A percentile compares a stretch with the other conserved stretches of the same genome.
These are phyloP conservation scores for Backusella circina DNA, from an alignment of 192 early-diverging fungal species.

Conservation along the genomic window DNA sequence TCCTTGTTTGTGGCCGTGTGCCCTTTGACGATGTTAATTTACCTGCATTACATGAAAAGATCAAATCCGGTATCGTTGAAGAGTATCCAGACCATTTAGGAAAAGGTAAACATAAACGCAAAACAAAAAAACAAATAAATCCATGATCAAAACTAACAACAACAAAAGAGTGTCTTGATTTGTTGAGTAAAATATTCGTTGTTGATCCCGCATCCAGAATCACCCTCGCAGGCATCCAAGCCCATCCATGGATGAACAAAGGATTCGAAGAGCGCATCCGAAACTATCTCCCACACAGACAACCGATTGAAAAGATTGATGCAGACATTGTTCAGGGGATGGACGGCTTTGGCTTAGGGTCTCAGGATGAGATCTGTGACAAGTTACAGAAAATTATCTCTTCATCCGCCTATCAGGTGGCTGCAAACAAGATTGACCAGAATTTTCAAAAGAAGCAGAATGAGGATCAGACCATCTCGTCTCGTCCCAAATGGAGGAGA, in stretches of 20 bases:
- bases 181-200: constrained; percentile 69
- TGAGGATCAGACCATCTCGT: background rate
- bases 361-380: constrained; percentile 48
- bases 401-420: constrained; percentile 44
- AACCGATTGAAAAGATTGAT: constrained; percentile 56
- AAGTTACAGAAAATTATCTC: constrained; percentile 48
- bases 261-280: constrained; percentile 58
- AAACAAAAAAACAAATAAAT: constrained; percentile 23
- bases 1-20: constrained; percentile 79
- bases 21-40: constrained; percentile 86
- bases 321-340: constrained; percentile 62
- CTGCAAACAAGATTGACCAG: constrained; percentile 18
- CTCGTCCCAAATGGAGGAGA: constrained; percentile 9
- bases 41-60: constrained; percentile 83
- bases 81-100: constrained; percentile 73
- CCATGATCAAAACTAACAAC: background rate
- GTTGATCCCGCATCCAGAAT: constrained; percentile 68
- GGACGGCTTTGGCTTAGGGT: constrained; percentile 79
- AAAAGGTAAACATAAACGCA: no score
- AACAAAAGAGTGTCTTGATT: constrained; percentile 47
- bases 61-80: constrained; percentile 69
- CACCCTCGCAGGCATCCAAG: constrained; percentile 63
- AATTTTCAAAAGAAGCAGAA: constrained; percentile 14
- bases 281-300: constrained; percentile 62
- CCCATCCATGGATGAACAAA: constrained; percentile 78